phyloP scores from a whole-genome alignment of 2,329 filamentous ascomycete species.

The Penicillium verrucosum region DNA sequence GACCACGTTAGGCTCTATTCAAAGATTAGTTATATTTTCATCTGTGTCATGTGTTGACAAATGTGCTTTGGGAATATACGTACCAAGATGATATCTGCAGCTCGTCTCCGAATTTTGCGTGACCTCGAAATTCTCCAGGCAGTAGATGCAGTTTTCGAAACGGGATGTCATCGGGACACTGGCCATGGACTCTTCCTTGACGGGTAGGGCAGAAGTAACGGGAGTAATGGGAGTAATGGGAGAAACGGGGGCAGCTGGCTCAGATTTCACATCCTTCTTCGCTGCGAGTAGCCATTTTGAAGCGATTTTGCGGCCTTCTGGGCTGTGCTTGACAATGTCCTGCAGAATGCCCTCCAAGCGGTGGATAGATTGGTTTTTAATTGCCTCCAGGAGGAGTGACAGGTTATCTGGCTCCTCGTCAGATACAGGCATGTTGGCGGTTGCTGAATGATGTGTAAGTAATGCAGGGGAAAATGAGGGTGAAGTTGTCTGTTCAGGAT shows the following conservation, averaged over 20 bases:
- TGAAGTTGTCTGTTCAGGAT: too few relatives aligned
- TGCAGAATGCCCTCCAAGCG: background rate
- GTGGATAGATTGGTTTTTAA: background rate
- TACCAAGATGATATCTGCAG: background rate
- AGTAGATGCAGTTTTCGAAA: background rate
- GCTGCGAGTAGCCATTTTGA: background rate
- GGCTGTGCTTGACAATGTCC: background rate
- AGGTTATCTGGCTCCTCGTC: background rate
- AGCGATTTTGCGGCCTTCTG: background rate
- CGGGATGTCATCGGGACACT: background rate
- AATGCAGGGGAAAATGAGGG: background rate
- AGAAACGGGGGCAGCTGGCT: background rate
- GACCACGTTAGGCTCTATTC: background rate
- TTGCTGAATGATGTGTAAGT: background rate
- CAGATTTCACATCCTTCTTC: background rate
- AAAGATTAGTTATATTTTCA: background rate
- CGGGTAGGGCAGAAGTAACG: too few relatives aligned
- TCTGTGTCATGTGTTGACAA: too few relatives aligned
- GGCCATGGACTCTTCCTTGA: background rate
- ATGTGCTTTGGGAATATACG: background rate
- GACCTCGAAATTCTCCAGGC: background rate
- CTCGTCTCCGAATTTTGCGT: background rate
- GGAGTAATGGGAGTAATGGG: too few relatives aligned
- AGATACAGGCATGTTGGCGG: background rate
- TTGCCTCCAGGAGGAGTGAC: background rate